Evolutionary conservation across 2,329 filamentous ascomycete species (phyloP), one percentile per base, ranked within the genome.

Genomic region (Talaromyces sp.): DNA sequence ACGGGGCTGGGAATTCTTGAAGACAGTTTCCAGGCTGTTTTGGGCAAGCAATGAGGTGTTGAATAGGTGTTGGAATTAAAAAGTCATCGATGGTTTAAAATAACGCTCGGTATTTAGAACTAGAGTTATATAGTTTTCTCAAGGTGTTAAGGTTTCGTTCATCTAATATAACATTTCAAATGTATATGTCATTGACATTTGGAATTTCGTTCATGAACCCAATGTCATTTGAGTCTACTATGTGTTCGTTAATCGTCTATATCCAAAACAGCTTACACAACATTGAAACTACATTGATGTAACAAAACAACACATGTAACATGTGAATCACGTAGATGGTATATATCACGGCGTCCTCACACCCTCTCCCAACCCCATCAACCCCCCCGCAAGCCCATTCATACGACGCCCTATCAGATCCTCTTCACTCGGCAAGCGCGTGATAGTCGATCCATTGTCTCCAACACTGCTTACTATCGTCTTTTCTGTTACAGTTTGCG

Each of bases 1-100:
- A 81, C 88, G 65, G 92, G 91, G 0, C 78, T 97, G 74, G 77
- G 79, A 48, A 92, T 96, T 57, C 72, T 97, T 62, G 88, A 88
- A 65, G 83, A 90, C 67, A 83, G 85, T 4, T 83, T 88, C 76
- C 75, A 78, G 41, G 82, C 77, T 43, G 82, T 86, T 3, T 81
- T 55, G 9, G 35, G 31, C 24, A 46, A 61, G 11, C 54, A 61
- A 21, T 46, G 55, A 57, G 12, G 24, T 19, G 12, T 52, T 52
- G 14, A 19, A 26, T 52, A 12, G 27, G 48, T 52, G 48, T 27
- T 51, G 24, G 48, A 11, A 4, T 52, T 4, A 21, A 46, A 46
- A 46, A 6, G 14, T 17, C 7, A 7, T 41, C n/a, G 19, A n/a
- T 43, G 17, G 9, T 43, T 43, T 17, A 43, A n/a, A 43, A n/a